These are phyloP conservation scores for Dalechampia spathulata DNA, from an alignment of 441 rosid species.

Conservation along the genomic window DNA sequence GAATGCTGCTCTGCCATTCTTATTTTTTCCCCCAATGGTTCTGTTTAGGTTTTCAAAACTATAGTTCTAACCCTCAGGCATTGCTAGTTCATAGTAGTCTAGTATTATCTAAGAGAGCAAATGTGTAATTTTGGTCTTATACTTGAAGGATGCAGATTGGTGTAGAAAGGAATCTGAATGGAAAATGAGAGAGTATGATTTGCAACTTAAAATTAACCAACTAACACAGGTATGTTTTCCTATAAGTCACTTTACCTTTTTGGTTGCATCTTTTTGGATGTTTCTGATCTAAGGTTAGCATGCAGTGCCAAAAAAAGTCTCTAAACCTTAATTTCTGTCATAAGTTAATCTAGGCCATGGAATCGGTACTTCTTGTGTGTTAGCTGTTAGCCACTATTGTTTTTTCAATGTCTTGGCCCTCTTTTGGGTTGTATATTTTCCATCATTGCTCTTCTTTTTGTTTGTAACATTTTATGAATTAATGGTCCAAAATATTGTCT, in stretches of 20 bases:
- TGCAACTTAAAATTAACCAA: constrained; percentile 31
- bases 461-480: too few relatives aligned
- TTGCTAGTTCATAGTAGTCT: not conserved
- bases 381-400: not conserved
- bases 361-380: not conserved
- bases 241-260: not conserved
- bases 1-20: too few relatives aligned
- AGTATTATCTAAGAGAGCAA: not conserved
- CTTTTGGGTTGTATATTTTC: too few relatives aligned
- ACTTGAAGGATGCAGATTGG: constrained; percentile 36
- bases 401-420: too few relatives aligned
- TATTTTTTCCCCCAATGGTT: not conserved
- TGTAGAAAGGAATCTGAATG: constrained; percentile 42
- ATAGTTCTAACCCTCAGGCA: not conserved
- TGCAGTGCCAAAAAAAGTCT: not conserved
- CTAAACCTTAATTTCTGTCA: not conserved
- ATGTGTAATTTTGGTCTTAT: constrained; percentile 1
- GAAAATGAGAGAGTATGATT: constrained; percentile 36
- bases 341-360: not conserved
- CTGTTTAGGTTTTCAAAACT: not conserved
- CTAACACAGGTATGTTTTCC: constrained; percentile 37
- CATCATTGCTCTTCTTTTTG: too few relatives aligned
- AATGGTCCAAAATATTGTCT: too few relatives aligned
- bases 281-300: not conserved
- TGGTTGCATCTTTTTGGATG: not conserved